These are phyloP conservation scores for Russula foetens DNA, from an alignment of 768 basidiomycete species.

Conservation along the genomic window DNA sequence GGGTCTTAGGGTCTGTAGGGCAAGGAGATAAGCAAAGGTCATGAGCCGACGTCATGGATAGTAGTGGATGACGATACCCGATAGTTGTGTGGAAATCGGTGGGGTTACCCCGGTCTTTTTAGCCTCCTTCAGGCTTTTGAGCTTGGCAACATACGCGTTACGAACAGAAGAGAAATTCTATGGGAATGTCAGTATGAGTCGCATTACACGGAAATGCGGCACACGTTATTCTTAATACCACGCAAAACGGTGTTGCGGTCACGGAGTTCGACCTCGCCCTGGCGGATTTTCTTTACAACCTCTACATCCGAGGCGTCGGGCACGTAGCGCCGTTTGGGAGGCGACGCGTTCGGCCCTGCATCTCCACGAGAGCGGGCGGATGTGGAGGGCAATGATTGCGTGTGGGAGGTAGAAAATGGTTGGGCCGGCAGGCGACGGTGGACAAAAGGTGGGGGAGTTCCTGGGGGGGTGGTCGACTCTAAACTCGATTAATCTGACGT, in stretches of 20 bases:
- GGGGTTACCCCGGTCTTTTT: constrained; percentile 42
- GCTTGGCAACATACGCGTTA: constrained; percentile 58
- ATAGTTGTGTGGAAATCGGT: constrained; percentile 31
- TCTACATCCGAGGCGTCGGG: constrained; percentile 73
- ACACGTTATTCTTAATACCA: constrained; percentile 76
- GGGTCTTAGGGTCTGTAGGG: constrained; percentile 46
- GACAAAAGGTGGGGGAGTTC: constrained; percentile 34
- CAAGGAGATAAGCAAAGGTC: neutral
- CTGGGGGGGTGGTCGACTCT: constrained; percentile 56
- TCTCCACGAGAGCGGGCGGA: constrained; percentile 17
- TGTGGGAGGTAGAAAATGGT: constrained; percentile 19
- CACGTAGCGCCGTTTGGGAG: constrained; percentile 71
- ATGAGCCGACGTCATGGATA: neutral
- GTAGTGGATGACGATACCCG: constrained; percentile 24
- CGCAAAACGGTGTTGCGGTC: constrained; percentile 80
- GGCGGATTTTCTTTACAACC: constrained; percentile 76
- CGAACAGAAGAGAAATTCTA: constrained; percentile 79
- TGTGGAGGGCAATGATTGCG: constrained; percentile 13
- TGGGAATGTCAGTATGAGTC: neutral
- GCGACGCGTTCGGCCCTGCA: constrained; percentile 21
- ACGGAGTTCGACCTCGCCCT: constrained; percentile 68
- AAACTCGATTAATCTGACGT: neutral
- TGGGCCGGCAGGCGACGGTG: constrained; percentile 4
- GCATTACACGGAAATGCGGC: constrained; percentile 22
- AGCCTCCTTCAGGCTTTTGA: constrained; percentile 69